Base-by-base conservation (phyloP, 345 rosid species). In the Geranium brycei region DNA sequence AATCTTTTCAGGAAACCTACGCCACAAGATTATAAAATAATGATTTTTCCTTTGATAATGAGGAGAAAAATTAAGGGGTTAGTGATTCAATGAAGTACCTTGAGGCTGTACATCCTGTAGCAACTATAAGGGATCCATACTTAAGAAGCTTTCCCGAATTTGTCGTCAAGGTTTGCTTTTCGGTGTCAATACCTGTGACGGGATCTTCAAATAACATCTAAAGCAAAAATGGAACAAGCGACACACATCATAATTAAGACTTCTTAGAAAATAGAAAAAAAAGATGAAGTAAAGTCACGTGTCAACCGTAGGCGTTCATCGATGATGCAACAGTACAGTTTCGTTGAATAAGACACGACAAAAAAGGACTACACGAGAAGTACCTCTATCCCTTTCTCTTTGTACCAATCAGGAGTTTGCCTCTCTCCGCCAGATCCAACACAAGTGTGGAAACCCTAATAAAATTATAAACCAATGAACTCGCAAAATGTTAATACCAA, bases 301-400 rank as follows among this genome's bases (percentile, higher is more conserved):
- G 11, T 38, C 47, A 1, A 3, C 47, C 47, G 3, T 47, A 47
- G 13, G 53, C 53, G 3, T 41, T 41, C 51, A 41, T 11, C 51
- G 10, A 41, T 41, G 1, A 41, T n/a, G n/a, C n/a, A n/a, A n/a
- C n/a, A n/a, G n/a, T n/a, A n/a, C n/a, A 41, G 51, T 3, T 8
- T 41, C 51, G 51, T 41, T 18, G 64, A 17, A 62, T 31, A 62
- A 10, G 65, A 47, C 3, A 47, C 15, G 15, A 3, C 53, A 11
- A 13, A 47, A 47, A 13, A 47, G 15, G 53, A 13, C 53, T 47
- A 11, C 11, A 13, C 53, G 15, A 66, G 5, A 61, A 60, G 57
- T 62, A 87, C 98, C 96, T 92, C 97, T 63, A 92, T 92, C 61
- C 98, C 97, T 80, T 92, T 92, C 85, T 89, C 91, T 72, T 86